Base-by-base conservation (phyloP, 495 filamentous ascomycete species). In the Cercophora sp. region DNA sequence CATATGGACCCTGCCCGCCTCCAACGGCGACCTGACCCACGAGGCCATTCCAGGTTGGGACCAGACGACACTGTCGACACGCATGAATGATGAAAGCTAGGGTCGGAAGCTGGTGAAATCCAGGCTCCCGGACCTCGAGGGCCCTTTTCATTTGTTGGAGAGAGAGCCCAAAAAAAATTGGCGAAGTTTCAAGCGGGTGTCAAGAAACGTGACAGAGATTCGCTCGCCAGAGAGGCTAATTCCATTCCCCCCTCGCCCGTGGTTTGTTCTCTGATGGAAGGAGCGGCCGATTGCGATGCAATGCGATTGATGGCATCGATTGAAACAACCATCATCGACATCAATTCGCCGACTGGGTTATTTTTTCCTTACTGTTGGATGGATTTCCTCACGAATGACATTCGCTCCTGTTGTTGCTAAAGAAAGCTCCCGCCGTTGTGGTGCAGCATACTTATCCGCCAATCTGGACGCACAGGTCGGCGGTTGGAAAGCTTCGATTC, bases 401-500 rank as follows among this genome's bases (percentile, higher is more conserved):
- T n/a, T n/a, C n/a, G n/a, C n/a, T n/a, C n/a, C n/a, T 34, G 15
- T 22, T n/a, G 51, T 41, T 55, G 37, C 59, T 58, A 59, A 56
- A 56, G 40, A 59, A 58, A 53, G 43, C 59, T 45, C 41, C 56
- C 52, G 55, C 48, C 23, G 42, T 54, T 22, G 45, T 51, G 57
- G 43, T 46, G 47, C 22, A 27, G 41, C 19, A 26, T 35, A 34
- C 44, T 31, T 47, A 47, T 40, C 48, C 20, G 36, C 42, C 48
- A 51, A n/a, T 31, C 10, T 51, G 24, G 24, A 44, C 34, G 54
- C 36, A 39, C 18, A 27, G n/a, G 48, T 44, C 32, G 55, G 57
- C 61, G 61, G 57, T 58, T 63, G 61, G 61, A 60, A 58, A 26
- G 37, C 43, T 29, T 31, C 29, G 22, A 43, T 54, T 25, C 56